These are phyloP conservation scores for Naganishia randhawae DNA, from an alignment of 768 basidiomycete genomes.

Conservation along the genomic window DNA sequence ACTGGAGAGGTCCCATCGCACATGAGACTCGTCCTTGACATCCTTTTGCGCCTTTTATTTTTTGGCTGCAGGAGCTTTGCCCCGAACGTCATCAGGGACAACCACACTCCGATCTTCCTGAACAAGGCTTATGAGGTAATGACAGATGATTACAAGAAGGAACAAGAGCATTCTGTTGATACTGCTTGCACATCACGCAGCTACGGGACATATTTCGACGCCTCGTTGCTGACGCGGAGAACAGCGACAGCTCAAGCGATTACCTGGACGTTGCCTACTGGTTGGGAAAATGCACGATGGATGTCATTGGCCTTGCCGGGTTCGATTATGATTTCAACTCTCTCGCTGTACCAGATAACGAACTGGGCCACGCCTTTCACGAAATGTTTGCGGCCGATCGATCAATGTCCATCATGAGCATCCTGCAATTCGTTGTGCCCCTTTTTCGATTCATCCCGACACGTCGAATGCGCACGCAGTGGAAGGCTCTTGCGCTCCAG, in stretches of 20 bases:
- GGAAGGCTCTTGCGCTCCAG: conserved; percentile 10
- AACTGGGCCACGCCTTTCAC: conserved; percentile 70
- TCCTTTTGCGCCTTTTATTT: conserved; percentile 44
- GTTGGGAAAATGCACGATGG: conserved; percentile 67
- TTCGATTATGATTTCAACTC: conserved; percentile 78
- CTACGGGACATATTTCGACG: conserved; percentile 9
- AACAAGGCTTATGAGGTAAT: conserved; percentile 59
- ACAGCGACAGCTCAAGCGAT: conserved; percentile 29
- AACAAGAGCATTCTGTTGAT: too few relatives aligned
- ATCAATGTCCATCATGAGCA: conserved; percentile 36
- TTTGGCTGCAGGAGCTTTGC: conserved; percentile 62
- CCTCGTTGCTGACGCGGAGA: conserved; percentile 27
- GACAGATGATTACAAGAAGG: conserved; percentile 34
- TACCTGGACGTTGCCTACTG: conserved; percentile 62
- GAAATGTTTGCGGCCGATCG: conserved; percentile 38
- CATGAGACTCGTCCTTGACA: conserved; percentile 32
- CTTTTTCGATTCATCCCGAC: not conserved
- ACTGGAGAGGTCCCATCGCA: not conserved
- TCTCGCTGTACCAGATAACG: conserved; percentile 75
- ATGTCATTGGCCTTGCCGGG: conserved; percentile 71
- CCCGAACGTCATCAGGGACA: conserved; percentile 55
- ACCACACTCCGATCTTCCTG: conserved; percentile 60
- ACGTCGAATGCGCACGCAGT: conserved; percentile 14
- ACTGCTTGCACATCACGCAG: not conserved
- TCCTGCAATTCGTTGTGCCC: conserved; percentile 51